These are phyloP conservation scores for Aspergillus cavernicola DNA, from an alignment of 495 filamentous ascomycete species.

Conservation along the genomic window DNA sequence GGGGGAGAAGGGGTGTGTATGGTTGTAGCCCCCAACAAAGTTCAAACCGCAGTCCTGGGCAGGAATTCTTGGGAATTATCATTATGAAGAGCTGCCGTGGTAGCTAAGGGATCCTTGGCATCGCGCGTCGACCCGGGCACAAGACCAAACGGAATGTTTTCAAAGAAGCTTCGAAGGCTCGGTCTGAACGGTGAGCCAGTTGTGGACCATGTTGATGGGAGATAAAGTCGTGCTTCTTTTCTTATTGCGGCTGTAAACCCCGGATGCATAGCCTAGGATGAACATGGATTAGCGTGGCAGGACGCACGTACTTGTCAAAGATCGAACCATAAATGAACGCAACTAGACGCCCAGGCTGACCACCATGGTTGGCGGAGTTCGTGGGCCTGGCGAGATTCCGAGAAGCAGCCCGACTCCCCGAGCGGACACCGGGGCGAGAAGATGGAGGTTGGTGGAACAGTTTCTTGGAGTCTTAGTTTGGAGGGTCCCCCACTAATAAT, in stretches of 20 bases:
- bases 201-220: conserved; percentile 5
- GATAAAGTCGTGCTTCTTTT: conserved; percentile 7
- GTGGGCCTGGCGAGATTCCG: background rate
- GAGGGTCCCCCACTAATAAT: background rate
- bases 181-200: conserved; percentile 2
- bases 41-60: conserved; percentile 7
- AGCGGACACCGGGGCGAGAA: background rate
- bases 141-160: conserved; percentile 7
- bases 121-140: conserved; percentile 4
- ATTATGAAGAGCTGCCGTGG: background rate
- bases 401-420: background rate
- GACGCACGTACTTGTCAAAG: background rate
- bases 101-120: conserved; percentile 11
- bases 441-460: background rate
- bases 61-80: conserved; percentile 2
- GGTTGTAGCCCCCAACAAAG: conserved; percentile 13
- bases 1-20: background rate
- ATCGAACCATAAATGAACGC: conserved; percentile 9
- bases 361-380: conserved; percentile 4
- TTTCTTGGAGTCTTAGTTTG: too few relatives aligned
- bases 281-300: conserved; percentile 10
- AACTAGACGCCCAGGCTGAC: conserved; percentile 12
- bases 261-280: conserved; percentile 9
- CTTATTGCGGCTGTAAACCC: conserved; percentile 23
- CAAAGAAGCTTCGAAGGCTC: conserved; percentile 11